Conservation (phyloP, 2,329 filamentous ascomycete genomes). For the Aspergillus vadensis region DNA sequence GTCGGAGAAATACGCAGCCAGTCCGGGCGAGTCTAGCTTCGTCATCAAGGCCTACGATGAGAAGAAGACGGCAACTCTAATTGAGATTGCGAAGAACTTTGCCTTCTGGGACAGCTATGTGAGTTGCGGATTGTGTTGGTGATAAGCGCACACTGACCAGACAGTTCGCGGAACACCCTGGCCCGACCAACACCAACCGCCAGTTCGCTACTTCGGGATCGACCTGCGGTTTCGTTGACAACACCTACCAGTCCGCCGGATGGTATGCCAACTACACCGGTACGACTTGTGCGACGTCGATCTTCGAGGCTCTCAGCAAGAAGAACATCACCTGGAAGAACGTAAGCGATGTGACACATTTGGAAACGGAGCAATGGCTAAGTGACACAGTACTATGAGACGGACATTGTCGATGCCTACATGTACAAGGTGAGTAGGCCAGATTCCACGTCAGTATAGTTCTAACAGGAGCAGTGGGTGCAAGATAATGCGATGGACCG, state of each 20-base stretch:
- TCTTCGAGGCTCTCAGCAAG: conserved; percentile 42
- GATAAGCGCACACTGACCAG: conserved; percentile 7
- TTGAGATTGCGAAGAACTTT: conserved; percentile 41
- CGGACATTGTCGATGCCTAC: conserved; percentile 40
- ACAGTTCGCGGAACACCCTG: conserved; percentile 41
- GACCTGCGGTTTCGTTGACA: conserved; percentile 36
- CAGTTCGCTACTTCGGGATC: conserved; percentile 44
- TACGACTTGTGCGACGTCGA: conserved; percentile 37
- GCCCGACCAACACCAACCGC: conserved; percentile 45
- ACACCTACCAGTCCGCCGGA: conserved; percentile 35
- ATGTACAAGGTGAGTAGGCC: conserved; percentile 34
- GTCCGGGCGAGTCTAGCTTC: conserved; percentile 38
- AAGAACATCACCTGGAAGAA: conserved; percentile 44
- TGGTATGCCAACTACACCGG: conserved; percentile 40
- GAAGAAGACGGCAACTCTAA: conserved; percentile 38
- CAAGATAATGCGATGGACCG: conserved; percentile 40
- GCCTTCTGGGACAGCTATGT: conserved; percentile 43
- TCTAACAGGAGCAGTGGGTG: conserved; percentile 31
- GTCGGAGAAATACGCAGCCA: conserved; percentile 39
- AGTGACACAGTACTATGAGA: conserved; percentile 39
- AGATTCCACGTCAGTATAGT: neutral
- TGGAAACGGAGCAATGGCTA: neutral
- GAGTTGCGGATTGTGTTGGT: conserved; percentile 3
- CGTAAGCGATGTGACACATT: conserved; percentile 15
- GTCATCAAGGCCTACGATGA: conserved; percentile 43